Evolutionary conservation across 164 flowering plant species (phyloP).

Genomic region (Hamamelis virginiana): DNA sequence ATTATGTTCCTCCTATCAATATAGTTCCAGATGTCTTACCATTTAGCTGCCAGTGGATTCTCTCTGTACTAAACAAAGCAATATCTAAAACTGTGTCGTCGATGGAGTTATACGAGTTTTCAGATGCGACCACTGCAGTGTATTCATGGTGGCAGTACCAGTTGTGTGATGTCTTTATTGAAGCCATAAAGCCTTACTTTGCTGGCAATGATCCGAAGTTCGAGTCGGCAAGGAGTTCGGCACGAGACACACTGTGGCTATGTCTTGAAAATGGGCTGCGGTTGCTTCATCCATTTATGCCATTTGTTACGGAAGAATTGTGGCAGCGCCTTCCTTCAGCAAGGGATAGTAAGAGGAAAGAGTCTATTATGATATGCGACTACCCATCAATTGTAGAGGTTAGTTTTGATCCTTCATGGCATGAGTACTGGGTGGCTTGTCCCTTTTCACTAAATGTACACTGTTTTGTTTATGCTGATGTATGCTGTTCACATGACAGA

Average conservation of each 20-base stretch:
- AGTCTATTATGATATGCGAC: conserved; percentile 74
- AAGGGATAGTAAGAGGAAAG: conserved; percentile 36
- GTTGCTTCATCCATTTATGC: conserved; percentile 97
- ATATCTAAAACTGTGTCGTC: conserved; percentile 66
- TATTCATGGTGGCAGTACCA: conserved; percentile 97
- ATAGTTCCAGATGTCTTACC: conserved; percentile 49
- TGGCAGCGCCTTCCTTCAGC: conserved; percentile 96
- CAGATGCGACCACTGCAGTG: conserved; percentile 76
- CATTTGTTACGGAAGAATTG: conserved; percentile 91
- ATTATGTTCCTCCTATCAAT: conserved; percentile 51
- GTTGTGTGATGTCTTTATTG: conserved; percentile 92
- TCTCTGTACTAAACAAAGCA: conserved; percentile 80
- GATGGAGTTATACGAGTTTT: conserved; percentile 71
- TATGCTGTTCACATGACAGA: too few species aligned
- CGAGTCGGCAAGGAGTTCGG: conserved; percentile 52
- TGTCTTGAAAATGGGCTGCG: conserved; percentile 91
- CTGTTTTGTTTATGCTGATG: too few species aligned
- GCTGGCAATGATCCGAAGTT: conserved; percentile 41
- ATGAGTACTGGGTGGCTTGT: too few species aligned
- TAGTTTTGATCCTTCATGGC: conserved; percentile 3
- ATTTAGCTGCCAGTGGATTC: conserved; percentile 90
- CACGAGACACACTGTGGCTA: conserved; percentile 78
- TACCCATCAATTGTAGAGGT: conserved; percentile 85
- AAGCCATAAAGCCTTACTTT: conserved; percentile 90
- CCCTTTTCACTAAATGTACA: too few species aligned